Base-by-base conservation (phyloP, 2,329 filamentous ascomycete species). In the Aspergillus sp. region DNA sequence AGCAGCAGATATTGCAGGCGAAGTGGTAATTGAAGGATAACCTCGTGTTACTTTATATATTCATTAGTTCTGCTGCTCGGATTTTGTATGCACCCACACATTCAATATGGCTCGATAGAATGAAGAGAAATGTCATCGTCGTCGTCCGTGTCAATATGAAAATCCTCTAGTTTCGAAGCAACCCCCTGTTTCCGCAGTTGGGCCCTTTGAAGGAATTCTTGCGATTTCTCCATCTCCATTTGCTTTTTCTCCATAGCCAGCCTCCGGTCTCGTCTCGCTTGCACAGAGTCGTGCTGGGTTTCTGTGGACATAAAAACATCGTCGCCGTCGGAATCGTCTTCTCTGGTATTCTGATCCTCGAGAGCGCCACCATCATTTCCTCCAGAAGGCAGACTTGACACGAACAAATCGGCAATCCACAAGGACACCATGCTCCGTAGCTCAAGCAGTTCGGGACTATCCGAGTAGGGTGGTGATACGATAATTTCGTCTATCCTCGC, bases 391-490 rank as follows among this genome's bases (percentile, higher is more conserved):
- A 79, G 57, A 5, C 74, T 77, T 3, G 71, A 75, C 7, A 79
- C 57, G 38, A 74, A 69, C 31, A 97, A 77, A 73, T 96, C 91
- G 7, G 84, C 89, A 17, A 92, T 81, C 82, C 91, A 96, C 17
- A 95, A 79, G 0, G 87, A 86, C 6, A 93, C 78, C 84, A 92
- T 91, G 8, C 85, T 92, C 55, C 91, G 83, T 25, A 96, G 79
- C 52, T 89, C 82, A 50, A 93, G 79, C 62, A 97, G 79, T 63
- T 88, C 85, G 4, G 81, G 76, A 67, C 88, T 88, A 60, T 88
- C 87, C 31, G 87, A 87, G 71, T 88, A 96, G 0, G 92, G 92
- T 25, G 87, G 83, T 41, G 85, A 88, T 47, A 85, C 81, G 76
- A 96, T 85, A 30, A 92, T 70, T 49, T 85, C 83, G 71, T 96